A percentile compares a stretch with the other conserved stretches of the same genome.
Conservation (phyloP, 2,329 filamentous ascomycete genomes). For the Escovopsis weberi region DNA sequence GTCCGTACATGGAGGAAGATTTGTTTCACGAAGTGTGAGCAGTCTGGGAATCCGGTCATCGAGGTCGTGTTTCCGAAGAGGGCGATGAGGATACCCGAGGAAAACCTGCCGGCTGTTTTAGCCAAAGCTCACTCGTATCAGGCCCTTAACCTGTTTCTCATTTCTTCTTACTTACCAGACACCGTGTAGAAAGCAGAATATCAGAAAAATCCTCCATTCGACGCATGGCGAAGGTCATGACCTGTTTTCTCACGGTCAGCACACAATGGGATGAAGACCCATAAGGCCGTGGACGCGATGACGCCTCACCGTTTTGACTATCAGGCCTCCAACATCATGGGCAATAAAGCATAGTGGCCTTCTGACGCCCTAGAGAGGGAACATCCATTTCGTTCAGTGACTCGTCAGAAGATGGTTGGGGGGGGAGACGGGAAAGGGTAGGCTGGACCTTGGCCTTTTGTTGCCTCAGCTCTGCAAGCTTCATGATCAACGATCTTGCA, state of each 20-base stretch:
- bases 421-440: too few relatives aligned
- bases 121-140: too few relatives aligned
- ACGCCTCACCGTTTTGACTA: not conserved
- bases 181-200: slow-evolving; percentile 1
- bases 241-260: not conserved
- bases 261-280: too few relatives aligned
- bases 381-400: not conserved
- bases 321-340: not conserved
- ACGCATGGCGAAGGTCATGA: not conserved
- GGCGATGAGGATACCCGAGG: slow-evolving; percentile 1
- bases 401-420: too few relatives aligned
- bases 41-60: not conserved
- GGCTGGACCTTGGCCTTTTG: not conserved
- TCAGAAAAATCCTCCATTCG: not conserved
- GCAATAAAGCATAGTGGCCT: not conserved
- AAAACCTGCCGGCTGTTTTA: not conserved
- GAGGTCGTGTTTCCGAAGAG: not conserved
- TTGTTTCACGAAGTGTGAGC: not conserved
- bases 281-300: too few relatives aligned
- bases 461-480: not conserved
- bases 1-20: too few relatives aligned
- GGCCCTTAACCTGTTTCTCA: not conserved
- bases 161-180: not conserved
- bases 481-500: not conserved
- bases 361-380: not conserved